Base-by-base conservation (phyloP, 2,329 filamentous ascomycete genomes). In the Arthrinium phaeospermum region DNA sequence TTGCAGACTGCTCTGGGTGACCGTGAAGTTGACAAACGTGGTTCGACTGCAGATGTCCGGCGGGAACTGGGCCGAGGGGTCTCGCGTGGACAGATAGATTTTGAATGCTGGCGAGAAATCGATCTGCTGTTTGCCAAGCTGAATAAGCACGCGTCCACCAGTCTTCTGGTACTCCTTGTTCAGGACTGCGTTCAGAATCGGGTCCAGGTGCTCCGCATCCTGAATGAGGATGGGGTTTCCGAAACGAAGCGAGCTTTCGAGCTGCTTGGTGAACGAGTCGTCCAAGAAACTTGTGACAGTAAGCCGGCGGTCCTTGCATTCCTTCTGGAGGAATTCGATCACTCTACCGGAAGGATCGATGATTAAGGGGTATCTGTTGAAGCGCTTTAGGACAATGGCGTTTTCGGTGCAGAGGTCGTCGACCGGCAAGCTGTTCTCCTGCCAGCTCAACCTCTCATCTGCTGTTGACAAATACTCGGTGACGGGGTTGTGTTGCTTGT, bases 131-230 rank as follows among this genome's bases (percentile, higher is more conserved):
- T 96, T 98, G 79, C 96, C 96, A 53, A 99, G 93, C 83, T 99
- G 96, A 75, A 99, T 99, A 70, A 99, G 91, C 67, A 98, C 96
- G 89, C 96, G 96, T 30, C 96, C 96, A 77, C 96, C 96, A 41
- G 97, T 99, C 86, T 95, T 97, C 83, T 99, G 97, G 83, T 99
- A 99, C 81, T 99, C 96, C 83, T 99, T 99, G 86, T 99, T 99
- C 83, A 99, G 91, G 71, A 99, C 96, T 78, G 99, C 96, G 80
- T 98, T 99, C 78, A 99, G 91, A 73, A 99, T 95, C 0, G 97
- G 97, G 80, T 99, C 96, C 72, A 99, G 86, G 81, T 99, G 94
- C 83, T 99, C 97, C 0, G 96, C 97, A 82, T 99, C 96, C 83
- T 99, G 96, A 73, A 99, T 99, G 74, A 99, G 90, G 76, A 99